Conservation (phyloP, 2,329 filamentous ascomycete genomes). For the Diatrype stigma region DNA sequence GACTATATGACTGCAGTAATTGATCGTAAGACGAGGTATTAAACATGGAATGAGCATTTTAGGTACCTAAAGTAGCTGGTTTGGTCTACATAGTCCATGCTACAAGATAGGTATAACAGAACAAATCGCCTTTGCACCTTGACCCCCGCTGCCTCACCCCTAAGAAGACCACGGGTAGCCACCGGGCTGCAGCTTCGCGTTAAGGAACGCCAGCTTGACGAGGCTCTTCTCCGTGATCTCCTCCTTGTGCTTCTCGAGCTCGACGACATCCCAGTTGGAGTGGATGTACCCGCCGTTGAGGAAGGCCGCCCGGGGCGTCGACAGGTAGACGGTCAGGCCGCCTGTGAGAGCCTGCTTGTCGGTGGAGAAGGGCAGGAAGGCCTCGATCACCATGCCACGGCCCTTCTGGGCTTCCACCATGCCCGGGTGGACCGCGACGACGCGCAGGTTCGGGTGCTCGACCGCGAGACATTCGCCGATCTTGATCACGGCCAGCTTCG, state of each 20-base stretch:
- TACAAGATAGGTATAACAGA: too few relatives aligned
- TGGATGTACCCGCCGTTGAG: constrained; percentile 28
- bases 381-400: constrained; percentile 15
- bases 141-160: too few relatives aligned
- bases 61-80: too few relatives aligned
- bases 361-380: constrained; percentile 21
- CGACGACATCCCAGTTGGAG: constrained; percentile 33
- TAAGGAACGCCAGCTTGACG: constrained; percentile 6
- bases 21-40: too few relatives aligned
- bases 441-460: constrained; percentile 19
- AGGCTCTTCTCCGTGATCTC: constrained; percentile 23
- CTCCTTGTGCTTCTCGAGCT: constrained; percentile 23
- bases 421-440: constrained; percentile 18
- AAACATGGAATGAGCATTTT: too few relatives aligned
- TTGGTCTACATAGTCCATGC: too few relatives aligned
- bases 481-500: constrained; percentile 20
- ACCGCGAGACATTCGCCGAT: constrained; percentile 20
- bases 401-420: constrained; percentile 18
- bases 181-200: background rate
- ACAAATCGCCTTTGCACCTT: too few relatives aligned
- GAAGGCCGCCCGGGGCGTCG: constrained; percentile 26
- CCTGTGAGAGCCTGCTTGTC: constrained; percentile 28
- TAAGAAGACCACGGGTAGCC: background rate
- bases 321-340: constrained; percentile 26
- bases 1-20: too few relatives aligned